These are phyloP conservation scores for Cyberlindnera xylosilytica DNA, from an alignment of 805 yeast species.

Conservation along the genomic window DNA sequence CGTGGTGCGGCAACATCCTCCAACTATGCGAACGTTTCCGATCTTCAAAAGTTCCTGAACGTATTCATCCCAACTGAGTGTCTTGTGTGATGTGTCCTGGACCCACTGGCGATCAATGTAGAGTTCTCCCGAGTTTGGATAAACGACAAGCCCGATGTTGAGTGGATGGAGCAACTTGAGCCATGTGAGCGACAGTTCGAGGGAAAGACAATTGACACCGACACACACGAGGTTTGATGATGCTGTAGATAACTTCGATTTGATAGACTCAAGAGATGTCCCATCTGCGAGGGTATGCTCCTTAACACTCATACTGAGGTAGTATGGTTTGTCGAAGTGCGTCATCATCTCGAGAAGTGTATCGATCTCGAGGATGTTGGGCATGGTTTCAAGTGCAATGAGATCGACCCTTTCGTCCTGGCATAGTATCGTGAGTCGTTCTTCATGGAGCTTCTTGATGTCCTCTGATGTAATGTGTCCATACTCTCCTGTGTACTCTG, in stretches of 20 bases:
- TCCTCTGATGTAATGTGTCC: constrained; percentile 33
- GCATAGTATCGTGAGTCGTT: constrained; percentile 39
- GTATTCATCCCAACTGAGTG: constrained; percentile 35
- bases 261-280: constrained; percentile 35
- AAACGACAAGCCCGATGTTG: constrained; percentile 44
- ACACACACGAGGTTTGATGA: constrained; percentile 30
- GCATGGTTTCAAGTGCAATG: constrained; percentile 71
- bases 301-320: constrained; percentile 40
- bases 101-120: constrained; percentile 43
- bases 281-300: constrained; percentile 48
- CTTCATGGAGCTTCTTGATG: constrained; percentile 49
- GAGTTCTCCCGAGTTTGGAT: constrained; percentile 75
- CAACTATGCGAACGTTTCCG: constrained; percentile 49
- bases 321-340: constrained; percentile 40
- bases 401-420: constrained; percentile 45
- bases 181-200: constrained; percentile 38
- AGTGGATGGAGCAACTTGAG: constrained; percentile 30
- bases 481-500: constrained; percentile 74
- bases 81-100: constrained; percentile 29
- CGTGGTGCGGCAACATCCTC: constrained; percentile 75
- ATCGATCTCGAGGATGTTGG: constrained; percentile 54
- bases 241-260: constrained; percentile 19
- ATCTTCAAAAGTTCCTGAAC: constrained; percentile 37
- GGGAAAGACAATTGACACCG: constrained; percentile 70
- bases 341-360: constrained; percentile 43